Conservation (phyloP, 192 early-diverging fungal genomes). For the Coemansia sp. region DNA sequence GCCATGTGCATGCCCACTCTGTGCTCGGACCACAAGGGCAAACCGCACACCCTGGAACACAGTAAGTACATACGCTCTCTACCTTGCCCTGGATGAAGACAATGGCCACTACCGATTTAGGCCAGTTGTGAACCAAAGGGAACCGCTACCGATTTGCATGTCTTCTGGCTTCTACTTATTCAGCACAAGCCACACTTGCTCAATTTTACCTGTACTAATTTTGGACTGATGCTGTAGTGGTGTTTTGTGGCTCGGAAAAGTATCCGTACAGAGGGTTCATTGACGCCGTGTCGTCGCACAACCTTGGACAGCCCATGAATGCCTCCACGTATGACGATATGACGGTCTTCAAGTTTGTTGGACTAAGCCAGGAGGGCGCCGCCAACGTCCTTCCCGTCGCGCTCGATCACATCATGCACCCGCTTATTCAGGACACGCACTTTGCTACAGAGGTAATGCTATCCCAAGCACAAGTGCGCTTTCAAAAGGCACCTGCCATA, state of each 20-base stretch:
- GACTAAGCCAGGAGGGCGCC: constrained; percentile 71
- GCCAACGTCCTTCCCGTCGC: constrained; percentile 76
- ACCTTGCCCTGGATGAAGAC: constrained; percentile 17
- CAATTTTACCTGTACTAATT: not conserved
- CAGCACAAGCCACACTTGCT: not conserved
- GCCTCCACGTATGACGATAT: constrained; percentile 63
- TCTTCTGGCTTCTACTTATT: not conserved
- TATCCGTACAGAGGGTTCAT: constrained; percentile 75
- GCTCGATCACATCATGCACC: constrained; percentile 81
- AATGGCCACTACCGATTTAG: constrained; percentile 5
- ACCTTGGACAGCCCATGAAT: constrained; percentile 76
- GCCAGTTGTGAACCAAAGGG: not conserved
- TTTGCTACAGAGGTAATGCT: constrained; percentile 77
- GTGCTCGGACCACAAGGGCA: constrained; percentile 69
- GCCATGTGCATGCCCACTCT: constrained; percentile 77
- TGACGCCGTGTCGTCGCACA: constrained; percentile 72
- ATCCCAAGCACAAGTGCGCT: not conserved
- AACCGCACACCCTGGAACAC: constrained; percentile 84
- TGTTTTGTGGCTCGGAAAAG: constrained; percentile 81
- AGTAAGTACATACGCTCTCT: constrained; percentile 35
- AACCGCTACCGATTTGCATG: too few relatives aligned
- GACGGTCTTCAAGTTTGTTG: constrained; percentile 74
- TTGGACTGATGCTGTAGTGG: constrained; percentile 54
- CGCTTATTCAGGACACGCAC: constrained; percentile 71
- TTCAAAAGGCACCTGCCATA: not conserved